These are phyloP conservation scores for Xylaria arbuscula DNA, from an alignment of 2,329 filamentous ascomycete genomes.

Conservation along the genomic window DNA sequence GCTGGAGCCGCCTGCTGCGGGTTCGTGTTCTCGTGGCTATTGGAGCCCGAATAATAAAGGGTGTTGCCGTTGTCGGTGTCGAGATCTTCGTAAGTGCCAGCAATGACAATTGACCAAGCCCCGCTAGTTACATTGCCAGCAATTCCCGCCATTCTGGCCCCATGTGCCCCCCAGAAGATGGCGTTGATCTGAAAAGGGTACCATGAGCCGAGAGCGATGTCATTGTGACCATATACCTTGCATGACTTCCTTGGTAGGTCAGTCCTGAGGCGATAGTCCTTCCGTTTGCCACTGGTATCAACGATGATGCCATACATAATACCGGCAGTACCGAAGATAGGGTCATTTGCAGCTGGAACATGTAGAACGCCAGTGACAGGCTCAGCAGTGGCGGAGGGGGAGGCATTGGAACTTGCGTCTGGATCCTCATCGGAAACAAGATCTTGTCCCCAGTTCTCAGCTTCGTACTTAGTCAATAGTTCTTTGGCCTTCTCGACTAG, in stretches of 20 bases:
- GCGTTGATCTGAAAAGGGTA: slow-evolving; percentile 45
- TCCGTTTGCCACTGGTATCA: slow-evolving; percentile 26
- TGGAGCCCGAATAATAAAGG: slow-evolving; percentile 39
- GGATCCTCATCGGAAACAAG: slow-evolving; percentile 31
- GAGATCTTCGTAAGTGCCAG: slow-evolving; percentile 36
- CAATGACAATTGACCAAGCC: slow-evolving; percentile 46
- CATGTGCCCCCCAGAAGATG: slow-evolving; percentile 47
- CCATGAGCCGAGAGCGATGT: slow-evolving; percentile 44
- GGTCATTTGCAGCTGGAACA: slow-evolving; percentile 38
- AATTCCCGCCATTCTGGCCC: slow-evolving; percentile 42
- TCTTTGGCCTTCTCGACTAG: slow-evolving; percentile 32
- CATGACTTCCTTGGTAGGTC: slow-evolving; percentile 32
- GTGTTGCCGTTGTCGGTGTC: slow-evolving; percentile 34
- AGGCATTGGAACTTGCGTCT: slow-evolving; percentile 4
- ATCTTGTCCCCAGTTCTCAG: slow-evolving; percentile 45
- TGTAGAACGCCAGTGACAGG: slow-evolving; percentile 18
- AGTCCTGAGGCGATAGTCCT: slow-evolving; percentile 40
- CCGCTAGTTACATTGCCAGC: slow-evolving; percentile 39
- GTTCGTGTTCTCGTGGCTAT: slow-evolving; percentile 37
- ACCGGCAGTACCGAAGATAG: slow-evolving; percentile 41
- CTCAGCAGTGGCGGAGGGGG: neutral
- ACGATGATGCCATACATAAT: slow-evolving; percentile 45
- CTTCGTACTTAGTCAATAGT: slow-evolving; percentile 38
- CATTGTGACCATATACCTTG: slow-evolving; percentile 46
- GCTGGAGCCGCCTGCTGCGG: slow-evolving; percentile 33